Conservation (phyloP, 345 rosid genomes). For the Arabidopsis arenosa region DNA sequence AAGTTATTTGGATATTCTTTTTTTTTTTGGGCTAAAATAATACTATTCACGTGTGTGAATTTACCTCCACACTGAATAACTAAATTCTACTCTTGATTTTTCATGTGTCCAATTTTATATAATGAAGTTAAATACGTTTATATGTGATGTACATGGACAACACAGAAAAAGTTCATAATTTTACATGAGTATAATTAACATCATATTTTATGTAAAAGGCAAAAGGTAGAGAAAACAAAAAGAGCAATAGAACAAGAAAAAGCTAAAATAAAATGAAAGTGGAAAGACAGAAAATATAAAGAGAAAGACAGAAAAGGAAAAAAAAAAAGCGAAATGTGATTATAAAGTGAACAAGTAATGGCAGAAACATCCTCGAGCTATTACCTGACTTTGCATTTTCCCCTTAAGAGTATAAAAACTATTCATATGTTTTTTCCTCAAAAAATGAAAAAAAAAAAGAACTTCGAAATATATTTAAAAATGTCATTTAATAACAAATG, state of each 20-base stretch:
- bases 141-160: neutral
- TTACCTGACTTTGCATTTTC: slow-evolving; percentile 44
- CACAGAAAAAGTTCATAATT: slow-evolving; percentile 1
- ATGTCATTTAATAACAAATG: neutral
- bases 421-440: slow-evolving; percentile 18
- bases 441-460: neutral
- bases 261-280: slow-evolving; percentile 30
- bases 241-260: slow-evolving; percentile 50
- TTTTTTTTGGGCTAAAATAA: neutral
- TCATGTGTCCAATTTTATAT: neutral
- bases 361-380: slow-evolving; percentile 32
- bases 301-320: slow-evolving; percentile 27
- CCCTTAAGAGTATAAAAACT: slow-evolving; percentile 22
- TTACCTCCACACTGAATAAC: slow-evolving; percentile 5
- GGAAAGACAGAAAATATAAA: slow-evolving; percentile 25
- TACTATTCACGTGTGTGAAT: slow-evolving; percentile 38
- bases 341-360: slow-evolving; percentile 39
- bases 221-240: slow-evolving; percentile 52
- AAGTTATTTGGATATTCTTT: neutral
- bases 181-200: neutral
- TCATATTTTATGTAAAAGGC: slow-evolving; percentile 2
- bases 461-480: neutral
- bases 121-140: neutral
- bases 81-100: neutral
- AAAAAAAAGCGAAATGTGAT: slow-evolving; percentile 58